These are phyloP conservation scores for Cercospora sojina DNA, from an alignment of 2,329 filamentous ascomycete genomes.

Conservation along the genomic window DNA sequence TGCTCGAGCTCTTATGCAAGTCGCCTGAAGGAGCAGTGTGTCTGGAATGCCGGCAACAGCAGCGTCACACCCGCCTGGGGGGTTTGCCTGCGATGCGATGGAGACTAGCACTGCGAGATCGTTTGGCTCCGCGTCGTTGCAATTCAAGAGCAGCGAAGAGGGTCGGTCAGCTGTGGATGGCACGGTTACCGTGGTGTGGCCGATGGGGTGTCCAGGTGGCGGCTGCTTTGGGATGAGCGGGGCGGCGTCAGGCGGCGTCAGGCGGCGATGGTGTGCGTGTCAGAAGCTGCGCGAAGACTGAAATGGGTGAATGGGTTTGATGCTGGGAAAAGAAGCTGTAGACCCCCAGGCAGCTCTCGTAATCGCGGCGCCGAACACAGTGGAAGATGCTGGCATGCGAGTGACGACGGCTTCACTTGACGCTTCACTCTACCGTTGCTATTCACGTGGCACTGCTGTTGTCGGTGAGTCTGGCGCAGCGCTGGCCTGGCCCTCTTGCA, in stretches of 20 bases:
- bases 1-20: constrained; percentile 23
- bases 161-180: not conserved
- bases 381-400: not conserved
- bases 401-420: not conserved
- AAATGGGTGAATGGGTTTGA: not conserved
- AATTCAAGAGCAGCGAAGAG: not conserved
- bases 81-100: not conserved
- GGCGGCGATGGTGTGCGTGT: constrained; percentile 6
- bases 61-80: constrained; percentile 24
- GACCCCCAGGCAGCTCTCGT: not conserved
- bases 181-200: not conserved
- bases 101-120: constrained; percentile 3
- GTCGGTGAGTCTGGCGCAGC: constrained; percentile 11
- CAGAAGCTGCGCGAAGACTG: constrained; percentile 15
- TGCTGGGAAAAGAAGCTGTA: not conserved
- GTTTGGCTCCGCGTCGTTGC: constrained; percentile 4
- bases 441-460: constrained; percentile 12
- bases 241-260: not conserved
- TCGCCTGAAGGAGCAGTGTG: constrained; percentile 20
- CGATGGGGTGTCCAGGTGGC: constrained; percentile 3
- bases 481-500: constrained; percentile 6
- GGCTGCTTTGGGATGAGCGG: not conserved
- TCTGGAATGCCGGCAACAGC: constrained; percentile 22
- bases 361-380: constrained; percentile 3
- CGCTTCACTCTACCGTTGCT: not conserved